phyloP scores from a whole-genome alignment of 202 grass and related monocot species.

The Sporobolus alterniflorus region DNA sequence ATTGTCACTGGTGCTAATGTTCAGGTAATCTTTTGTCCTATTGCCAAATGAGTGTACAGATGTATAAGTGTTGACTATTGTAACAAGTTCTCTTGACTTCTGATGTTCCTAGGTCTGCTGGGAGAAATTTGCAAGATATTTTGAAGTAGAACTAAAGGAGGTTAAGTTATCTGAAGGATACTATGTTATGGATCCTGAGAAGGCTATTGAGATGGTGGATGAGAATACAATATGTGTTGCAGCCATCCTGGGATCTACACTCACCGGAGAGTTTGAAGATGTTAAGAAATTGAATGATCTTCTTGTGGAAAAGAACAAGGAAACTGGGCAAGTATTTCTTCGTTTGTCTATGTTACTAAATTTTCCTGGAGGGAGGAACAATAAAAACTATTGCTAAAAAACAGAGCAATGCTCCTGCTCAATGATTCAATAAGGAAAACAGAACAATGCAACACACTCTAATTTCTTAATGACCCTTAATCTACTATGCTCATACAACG shows the following conservation, averaged over 20 bases:
- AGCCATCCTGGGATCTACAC: slow-evolving; percentile 89
- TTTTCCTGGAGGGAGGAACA: background rate
- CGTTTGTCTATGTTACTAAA: background rate
- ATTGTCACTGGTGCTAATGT: slow-evolving; percentile 97
- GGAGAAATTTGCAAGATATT: slow-evolving; percentile 97
- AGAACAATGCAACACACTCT: background rate
- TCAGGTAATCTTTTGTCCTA: slow-evolving; percentile 49
- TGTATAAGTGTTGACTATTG: background rate
- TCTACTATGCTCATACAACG: background rate
- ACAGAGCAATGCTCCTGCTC: background rate
- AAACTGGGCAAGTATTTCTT: slow-evolving; percentile 72
- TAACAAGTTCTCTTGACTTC: background rate
- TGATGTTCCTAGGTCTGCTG: slow-evolving; percentile 73
- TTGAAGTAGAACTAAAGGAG: slow-evolving; percentile 93
- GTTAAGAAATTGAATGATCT: slow-evolving; percentile 71
- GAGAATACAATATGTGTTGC: slow-evolving; percentile 95
- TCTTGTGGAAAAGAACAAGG: slow-evolving; percentile 79
- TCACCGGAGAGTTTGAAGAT: slow-evolving; percentile 92
- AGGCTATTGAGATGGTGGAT: slow-evolving; percentile 94
- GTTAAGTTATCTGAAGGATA: slow-evolving; percentile 87
- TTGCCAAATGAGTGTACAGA: background rate
- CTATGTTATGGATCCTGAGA: slow-evolving; percentile 90
- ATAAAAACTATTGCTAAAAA: too few relatives aligned
- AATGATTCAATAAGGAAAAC: background rate
- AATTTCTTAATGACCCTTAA: slow-evolving; percentile 12